A percentile compares a stretch with the other conserved stretches of the same genome.
Conservation (phyloP, 192 early-diverging fungal genomes). For the Backusella macrospora region DNA sequence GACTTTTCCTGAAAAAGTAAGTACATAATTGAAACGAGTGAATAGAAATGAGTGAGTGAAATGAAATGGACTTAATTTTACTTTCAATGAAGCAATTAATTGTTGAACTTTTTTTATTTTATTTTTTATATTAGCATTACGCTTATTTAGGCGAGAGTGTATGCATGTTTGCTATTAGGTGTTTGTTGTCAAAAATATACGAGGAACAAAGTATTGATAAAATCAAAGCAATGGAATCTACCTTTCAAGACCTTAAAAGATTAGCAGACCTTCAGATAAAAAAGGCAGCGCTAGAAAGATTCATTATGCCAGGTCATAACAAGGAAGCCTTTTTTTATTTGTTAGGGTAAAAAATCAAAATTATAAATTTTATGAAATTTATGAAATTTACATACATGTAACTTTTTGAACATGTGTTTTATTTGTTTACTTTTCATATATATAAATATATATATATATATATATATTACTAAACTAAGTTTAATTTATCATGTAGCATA, state of each 20-base stretch:
- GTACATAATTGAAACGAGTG: too few relatives aligned
- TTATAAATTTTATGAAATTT: too few relatives aligned
- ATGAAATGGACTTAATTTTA: neutral
- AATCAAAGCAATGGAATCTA: neutral
- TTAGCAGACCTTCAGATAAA: neutral
- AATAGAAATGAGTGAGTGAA: neutral
- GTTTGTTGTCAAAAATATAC: neutral
- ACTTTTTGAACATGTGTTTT: neutral
- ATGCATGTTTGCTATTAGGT: neutral
- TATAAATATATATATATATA: too few relatives aligned
- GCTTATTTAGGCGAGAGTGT: neutral
- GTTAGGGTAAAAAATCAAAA: conserved; percentile 16
- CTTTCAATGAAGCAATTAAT: neutral
- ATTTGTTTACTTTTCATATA: neutral
- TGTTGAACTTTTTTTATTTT: neutral
- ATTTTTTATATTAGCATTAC: too few relatives aligned
- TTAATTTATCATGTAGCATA: neutral
- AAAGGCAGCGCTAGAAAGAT: neutral
- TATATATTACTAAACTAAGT: neutral
- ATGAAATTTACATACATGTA: too few relatives aligned
- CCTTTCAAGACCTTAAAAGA: neutral
- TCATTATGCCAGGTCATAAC: neutral
- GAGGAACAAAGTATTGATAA: neutral
- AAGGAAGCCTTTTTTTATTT: neutral
- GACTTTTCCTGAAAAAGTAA: conserved; percentile 4